Base-by-base conservation (phyloP, 2,329 filamentous ascomycete genomes). In the Thelonectria discophora region DNA sequence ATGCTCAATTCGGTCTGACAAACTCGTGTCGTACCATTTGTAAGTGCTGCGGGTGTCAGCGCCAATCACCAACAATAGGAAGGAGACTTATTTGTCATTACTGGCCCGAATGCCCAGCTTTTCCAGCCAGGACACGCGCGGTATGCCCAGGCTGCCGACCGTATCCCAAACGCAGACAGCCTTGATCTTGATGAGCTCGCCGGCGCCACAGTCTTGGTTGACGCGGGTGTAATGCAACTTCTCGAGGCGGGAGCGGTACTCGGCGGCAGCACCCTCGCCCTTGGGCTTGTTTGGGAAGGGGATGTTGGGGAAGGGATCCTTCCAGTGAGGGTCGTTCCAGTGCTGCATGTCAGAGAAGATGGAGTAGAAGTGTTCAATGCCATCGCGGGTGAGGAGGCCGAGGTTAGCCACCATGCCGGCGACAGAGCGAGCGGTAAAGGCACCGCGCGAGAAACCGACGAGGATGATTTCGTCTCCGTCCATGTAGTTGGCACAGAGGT, bases 401-500 rank as follows among this genome's bases (percentile, higher is more conserved):
- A 87, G 67, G 32, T 78, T 76, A 0, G 76, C 78, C 45, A 86
- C 78, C 78, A 86, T 82, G 40, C 83, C 82, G 2, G 82, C 82
- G 5, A 86, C 79, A 3, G 82, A 85, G n/a, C 84, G 79, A 2
- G 80, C 84, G 0, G 84, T 88, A 66, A 86, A 88, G 5, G 85
- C 85, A 4, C 85, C 85, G 13, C 85, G 80, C 1, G 84, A 87
- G 76, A 85, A 88, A 3, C 85, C 85, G 27, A 86, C 73, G 27
- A 87, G 78, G 48, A 85, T 74, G 49, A 87, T 85, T 64, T 86
- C 81, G 63, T 88, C 85, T 3, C 84, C 84, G 55, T 82, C 80
- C 55, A 80, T 79, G 67, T 88, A 88, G 74, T 89, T 89, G 67
- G 84, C 82, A 56, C 85, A 87, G 2, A 89, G 76, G 69, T 88